A percentile compares a stretch with the other conserved stretches of the same genome.
These are phyloP conservation scores for Fusarium circinatum DNA, from an alignment of 2,329 filamentous ascomycete species.

Conservation along the genomic window DNA sequence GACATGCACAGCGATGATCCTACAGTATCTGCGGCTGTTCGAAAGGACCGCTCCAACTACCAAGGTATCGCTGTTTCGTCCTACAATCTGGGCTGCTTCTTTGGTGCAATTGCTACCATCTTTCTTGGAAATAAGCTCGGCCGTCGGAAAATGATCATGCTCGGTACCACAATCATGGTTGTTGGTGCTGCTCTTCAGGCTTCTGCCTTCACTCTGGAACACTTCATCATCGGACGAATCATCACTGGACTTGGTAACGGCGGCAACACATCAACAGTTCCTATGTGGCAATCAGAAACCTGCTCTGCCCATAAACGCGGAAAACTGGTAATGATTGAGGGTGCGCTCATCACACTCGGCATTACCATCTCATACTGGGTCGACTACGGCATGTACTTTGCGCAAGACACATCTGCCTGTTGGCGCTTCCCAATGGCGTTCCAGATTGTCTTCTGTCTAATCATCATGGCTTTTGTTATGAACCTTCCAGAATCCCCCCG, in stretches of 20 bases:
- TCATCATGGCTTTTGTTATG: conserved; percentile 65
- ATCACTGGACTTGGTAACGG: conserved; percentile 69
- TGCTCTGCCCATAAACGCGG: conserved; percentile 67
- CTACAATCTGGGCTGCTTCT: conserved; percentile 70
- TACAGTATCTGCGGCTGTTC: conserved; percentile 50
- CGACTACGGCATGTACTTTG: conserved; percentile 66
- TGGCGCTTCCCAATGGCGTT: conserved; percentile 70
- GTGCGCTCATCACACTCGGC: conserved; percentile 66
- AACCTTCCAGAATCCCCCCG: conserved; percentile 65
- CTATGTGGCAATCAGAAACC: conserved; percentile 71
- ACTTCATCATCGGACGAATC: conserved; percentile 68
- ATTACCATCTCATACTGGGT: conserved; percentile 70
- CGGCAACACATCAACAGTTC: conserved; percentile 65
- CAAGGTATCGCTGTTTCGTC: conserved; percentile 66
- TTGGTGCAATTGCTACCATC: conserved; percentile 72
- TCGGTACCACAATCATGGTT: conserved; percentile 67
- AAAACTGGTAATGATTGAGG: conserved; percentile 70
- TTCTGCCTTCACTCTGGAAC: conserved; percentile 62
- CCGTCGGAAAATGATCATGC: conserved; percentile 67
- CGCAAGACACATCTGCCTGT: conserved; percentile 48
- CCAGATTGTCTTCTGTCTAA: conserved; percentile 66
- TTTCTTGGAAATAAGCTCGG: conserved; percentile 73
- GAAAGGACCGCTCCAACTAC: conserved; percentile 59
- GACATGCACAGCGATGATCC: conserved; percentile 57
- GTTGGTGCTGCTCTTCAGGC: conserved; percentile 69